These are phyloP conservation scores for Calonectria hongkongensis DNA, from an alignment of 2,329 filamentous ascomycete species.

Conservation along the genomic window DNA sequence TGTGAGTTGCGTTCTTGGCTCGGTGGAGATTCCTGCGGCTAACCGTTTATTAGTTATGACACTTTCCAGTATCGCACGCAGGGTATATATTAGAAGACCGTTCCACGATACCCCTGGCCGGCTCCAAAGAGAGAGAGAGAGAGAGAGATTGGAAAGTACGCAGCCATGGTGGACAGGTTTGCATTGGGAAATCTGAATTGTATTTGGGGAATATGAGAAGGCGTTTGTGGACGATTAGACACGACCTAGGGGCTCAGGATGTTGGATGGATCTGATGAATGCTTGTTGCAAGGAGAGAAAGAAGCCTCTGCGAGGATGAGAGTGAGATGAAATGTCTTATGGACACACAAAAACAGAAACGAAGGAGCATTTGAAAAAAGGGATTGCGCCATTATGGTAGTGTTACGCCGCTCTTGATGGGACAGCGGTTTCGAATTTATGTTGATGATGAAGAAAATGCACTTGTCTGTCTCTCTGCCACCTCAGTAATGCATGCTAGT, in stretches of 20 bases:
- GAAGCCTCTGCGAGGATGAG: slow-evolving; percentile 4
- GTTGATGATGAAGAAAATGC: slow-evolving; percentile 29
- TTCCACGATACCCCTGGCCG: slow-evolving; percentile 11
- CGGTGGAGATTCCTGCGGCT: slow-evolving; percentile 15
- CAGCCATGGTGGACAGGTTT: slow-evolving; percentile 36
- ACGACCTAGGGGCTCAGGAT: slow-evolving; percentile 40
- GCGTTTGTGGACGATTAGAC: slow-evolving; percentile 55
- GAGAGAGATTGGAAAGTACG: slow-evolving; percentile 13
- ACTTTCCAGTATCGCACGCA: slow-evolving; percentile 92
- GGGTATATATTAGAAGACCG: slow-evolving; percentile 83
- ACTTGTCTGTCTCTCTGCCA: slow-evolving; percentile 6
- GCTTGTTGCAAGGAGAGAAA: slow-evolving; percentile 13
- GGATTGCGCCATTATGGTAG: neutral
- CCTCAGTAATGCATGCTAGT: neutral
- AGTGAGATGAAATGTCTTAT: slow-evolving; percentile 10
- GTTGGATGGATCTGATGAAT: slow-evolving; percentile 30
- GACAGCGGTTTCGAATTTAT: slow-evolving; percentile 26
- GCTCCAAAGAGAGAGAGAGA: slow-evolving; percentile 25
- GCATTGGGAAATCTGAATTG: slow-evolving; percentile 48
- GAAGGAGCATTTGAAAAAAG: slow-evolving; percentile 27
- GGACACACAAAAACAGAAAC: slow-evolving; percentile 21
- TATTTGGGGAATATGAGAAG: slow-evolving; percentile 51
- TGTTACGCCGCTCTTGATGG: slow-evolving; percentile 21
- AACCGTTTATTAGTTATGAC: slow-evolving; percentile 77
- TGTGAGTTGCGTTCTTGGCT: slow-evolving; percentile 71